These are phyloP conservation scores for Plasmodium relictum DNA, from an alignment of 169 alveolate species.

Conservation along the genomic window DNA sequence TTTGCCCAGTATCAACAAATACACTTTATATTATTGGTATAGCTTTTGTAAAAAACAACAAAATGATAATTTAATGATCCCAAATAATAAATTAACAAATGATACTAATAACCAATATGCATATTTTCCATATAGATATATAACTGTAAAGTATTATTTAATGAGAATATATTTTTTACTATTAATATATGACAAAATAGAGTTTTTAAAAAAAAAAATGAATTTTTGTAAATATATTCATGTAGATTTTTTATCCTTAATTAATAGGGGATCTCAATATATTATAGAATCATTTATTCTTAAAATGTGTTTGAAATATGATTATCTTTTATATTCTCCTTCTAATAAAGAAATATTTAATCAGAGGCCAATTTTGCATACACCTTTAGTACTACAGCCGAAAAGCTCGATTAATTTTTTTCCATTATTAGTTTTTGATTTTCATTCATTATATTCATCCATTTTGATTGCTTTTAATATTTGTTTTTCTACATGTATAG, in stretches of 20 bases:
- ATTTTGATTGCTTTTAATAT: slow-evolving; percentile 96
- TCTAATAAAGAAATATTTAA: slow-evolving; percentile 84
- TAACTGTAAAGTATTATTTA: slow-evolving; percentile 60
- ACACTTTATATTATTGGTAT: slow-evolving; percentile 48
- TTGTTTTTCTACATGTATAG: slow-evolving; percentile 93
- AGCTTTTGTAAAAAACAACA: not conserved
- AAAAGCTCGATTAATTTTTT: slow-evolving; percentile 92
- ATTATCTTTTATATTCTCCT: slow-evolving; percentile 78
- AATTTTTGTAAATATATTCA: slow-evolving; percentile 75
- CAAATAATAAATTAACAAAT: not conserved
- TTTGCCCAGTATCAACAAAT: slow-evolving; percentile 41
- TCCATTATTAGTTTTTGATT: slow-evolving; percentile 96
- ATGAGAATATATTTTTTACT: slow-evolving; percentile 43
- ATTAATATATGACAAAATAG: slow-evolving; percentile 77
- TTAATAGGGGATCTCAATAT: slow-evolving; percentile 80
- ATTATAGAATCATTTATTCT: slow-evolving; percentile 78
- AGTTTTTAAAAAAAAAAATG: slow-evolving; percentile 72
- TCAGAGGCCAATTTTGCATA: slow-evolving; percentile 87
- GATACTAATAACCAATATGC: not conserved
- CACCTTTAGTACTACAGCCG: slow-evolving; percentile 95
- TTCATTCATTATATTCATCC: slow-evolving; percentile 96
- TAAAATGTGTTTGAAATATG: slow-evolving; percentile 58
- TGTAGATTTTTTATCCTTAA: slow-evolving; percentile 78
- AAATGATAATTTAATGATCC: not conserved
- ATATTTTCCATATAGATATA: slow-evolving; percentile 62